phyloP scores from a whole-genome alignment of 2,329 filamentous ascomycete genomes.

The Aspergillus caelatus region DNA sequence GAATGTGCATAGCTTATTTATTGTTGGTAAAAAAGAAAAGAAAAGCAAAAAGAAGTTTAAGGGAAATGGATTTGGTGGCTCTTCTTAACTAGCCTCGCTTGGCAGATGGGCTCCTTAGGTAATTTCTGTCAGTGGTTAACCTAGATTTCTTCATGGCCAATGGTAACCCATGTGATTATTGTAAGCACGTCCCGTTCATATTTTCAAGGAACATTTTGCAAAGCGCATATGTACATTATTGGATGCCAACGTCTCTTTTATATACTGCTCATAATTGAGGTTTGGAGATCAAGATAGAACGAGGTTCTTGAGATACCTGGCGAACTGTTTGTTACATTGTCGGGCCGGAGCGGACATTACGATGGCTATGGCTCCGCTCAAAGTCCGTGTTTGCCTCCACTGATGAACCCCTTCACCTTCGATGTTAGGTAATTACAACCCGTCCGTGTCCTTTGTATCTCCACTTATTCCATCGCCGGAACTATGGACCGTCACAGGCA shows the following conservation, averaged over 20 bases:
- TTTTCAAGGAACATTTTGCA: background rate
- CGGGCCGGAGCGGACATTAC: background rate
- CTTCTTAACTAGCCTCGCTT: background rate
- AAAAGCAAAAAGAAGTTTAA: background rate
- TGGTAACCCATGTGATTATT: background rate
- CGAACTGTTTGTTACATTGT: background rate
- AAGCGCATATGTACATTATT: background rate
- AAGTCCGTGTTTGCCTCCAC: conserved; percentile 2
- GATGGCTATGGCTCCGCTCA: background rate
- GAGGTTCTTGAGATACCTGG: background rate
- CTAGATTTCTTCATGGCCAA: background rate
- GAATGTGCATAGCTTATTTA: background rate
- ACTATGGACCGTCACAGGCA: too few species aligned
- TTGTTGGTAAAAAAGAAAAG: background rate
- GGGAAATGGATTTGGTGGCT: background rate
- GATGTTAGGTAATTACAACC: conserved; percentile 3
- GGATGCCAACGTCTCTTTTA: background rate
- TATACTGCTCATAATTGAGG: background rate
- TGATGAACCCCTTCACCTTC: background rate
- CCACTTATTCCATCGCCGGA: background rate
- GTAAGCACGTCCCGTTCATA: background rate
- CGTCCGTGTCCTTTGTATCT: background rate
- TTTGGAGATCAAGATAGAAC: too few species aligned
- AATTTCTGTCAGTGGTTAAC: background rate
- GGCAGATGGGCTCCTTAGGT: background rate